Percentiles rank a stretch among this genome's conserved stretches.
These are phyloP conservation scores for Paxillus involutus DNA, from an alignment of 768 basidiomycete genomes.

Conservation along the genomic window DNA sequence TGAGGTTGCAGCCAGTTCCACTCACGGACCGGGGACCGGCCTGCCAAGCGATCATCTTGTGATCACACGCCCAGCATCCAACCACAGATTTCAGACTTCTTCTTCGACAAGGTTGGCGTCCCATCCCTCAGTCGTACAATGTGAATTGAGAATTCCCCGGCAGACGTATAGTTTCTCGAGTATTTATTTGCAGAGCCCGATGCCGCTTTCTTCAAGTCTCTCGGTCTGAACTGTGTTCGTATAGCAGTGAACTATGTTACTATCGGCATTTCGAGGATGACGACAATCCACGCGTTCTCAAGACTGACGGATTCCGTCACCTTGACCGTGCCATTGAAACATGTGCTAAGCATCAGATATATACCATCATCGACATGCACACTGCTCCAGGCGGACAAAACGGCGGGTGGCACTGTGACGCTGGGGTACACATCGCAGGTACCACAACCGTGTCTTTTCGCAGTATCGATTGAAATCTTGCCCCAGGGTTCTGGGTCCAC, in stretches of 20 bases:
- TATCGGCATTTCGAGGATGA: conserved; percentile 73
- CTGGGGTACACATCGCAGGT: conserved; percentile 53
- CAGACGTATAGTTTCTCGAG: conserved; percentile 60
- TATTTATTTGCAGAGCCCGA: conserved; percentile 77
- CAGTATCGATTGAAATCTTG: neutral
- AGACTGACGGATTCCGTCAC: conserved; percentile 69
- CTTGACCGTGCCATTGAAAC: conserved; percentile 71
- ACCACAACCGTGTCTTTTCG: neutral
- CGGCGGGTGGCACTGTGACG: conserved; percentile 75
- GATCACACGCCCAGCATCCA: too few species aligned
- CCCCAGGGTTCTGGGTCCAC: conserved; percentile 37
- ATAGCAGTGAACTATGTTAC: conserved; percentile 71
- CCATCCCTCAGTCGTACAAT: neutral
- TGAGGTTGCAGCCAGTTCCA: too few species aligned
- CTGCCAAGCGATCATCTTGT: too few species aligned
- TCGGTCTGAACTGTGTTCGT: conserved; percentile 75
- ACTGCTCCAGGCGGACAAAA: conserved; percentile 74
- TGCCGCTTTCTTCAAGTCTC: conserved; percentile 55
- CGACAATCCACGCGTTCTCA: conserved; percentile 74
- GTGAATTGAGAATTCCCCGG: neutral
- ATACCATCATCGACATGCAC: conserved; percentile 77
- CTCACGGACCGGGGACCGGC: too few species aligned
- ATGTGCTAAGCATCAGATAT: conserved; percentile 71
- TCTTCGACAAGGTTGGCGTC: conserved; percentile 67
- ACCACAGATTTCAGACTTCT: conserved; percentile 42